Conservation (phyloP, 495 filamentous ascomycete genomes). For the Xylaria grammica region DNA sequence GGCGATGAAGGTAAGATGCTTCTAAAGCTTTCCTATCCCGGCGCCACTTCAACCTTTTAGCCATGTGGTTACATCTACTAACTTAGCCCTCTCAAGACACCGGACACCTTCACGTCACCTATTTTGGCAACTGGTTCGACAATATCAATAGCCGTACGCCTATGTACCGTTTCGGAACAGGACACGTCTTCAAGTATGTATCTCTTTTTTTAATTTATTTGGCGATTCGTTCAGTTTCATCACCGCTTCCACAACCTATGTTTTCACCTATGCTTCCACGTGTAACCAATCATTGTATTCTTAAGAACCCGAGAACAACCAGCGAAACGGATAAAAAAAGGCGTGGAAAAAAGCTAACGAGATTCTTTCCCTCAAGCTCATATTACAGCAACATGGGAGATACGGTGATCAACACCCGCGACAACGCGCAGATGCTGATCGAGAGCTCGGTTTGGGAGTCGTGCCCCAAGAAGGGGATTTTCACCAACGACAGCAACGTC, state of each 20-base stretch:
- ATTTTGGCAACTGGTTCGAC: constrained; percentile 64
- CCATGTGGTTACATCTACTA: background rate
- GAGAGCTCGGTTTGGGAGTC: constrained; percentile 64
- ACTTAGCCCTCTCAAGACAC: constrained; percentile 42
- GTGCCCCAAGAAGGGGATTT: constrained; percentile 52
- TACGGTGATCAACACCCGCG: constrained; percentile 67
- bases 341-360: background rate
- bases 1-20: constrained; percentile 34
- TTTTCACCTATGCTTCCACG: no score
- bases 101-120: constrained; percentile 64
- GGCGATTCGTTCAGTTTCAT: background rate
- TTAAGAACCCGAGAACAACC: no score
- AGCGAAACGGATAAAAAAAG: background rate
- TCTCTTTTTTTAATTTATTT: background rate
- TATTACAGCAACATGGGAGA: constrained; percentile 47
- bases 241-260: no score
- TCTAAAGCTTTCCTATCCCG: background rate
- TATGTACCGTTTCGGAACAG: constrained; percentile 66
- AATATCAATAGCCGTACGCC: constrained; percentile 68
- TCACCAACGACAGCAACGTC: constrained; percentile 60
- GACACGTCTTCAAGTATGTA: constrained; percentile 47
- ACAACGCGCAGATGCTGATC: constrained; percentile 67
- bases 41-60: background rate
- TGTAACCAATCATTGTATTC: no score
- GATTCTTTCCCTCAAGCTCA: constrained; percentile 31